phyloP scores from a whole-genome alignment of 345 rosid genomes.

The Tarenaya hassleriana region DNA sequence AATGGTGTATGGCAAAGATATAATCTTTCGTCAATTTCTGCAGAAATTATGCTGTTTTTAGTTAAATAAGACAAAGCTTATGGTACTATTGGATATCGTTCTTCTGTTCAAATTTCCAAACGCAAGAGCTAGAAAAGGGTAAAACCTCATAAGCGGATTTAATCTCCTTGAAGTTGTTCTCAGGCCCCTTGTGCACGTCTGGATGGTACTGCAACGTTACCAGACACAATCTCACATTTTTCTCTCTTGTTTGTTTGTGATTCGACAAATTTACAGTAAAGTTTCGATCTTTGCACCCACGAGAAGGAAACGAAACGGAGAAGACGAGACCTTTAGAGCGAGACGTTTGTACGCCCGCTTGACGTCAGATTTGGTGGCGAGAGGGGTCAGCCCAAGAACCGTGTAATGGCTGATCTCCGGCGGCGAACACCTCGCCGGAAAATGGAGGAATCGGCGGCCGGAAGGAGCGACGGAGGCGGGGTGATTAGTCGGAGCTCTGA shows the following conservation, averaged over 20 bases:
- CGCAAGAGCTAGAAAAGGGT: background rate
- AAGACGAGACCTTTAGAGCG: slow-evolving; percentile 24
- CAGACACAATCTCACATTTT: background rate
- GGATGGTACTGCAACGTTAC: slow-evolving; percentile 27
- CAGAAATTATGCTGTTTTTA: too few relatives aligned
- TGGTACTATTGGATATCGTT: too few relatives aligned
- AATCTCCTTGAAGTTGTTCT: slow-evolving; percentile 26
- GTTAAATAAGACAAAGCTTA: too few relatives aligned
- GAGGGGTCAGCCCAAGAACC: slow-evolving; percentile 29
- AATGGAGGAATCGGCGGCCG: slow-evolving; percentile 1
- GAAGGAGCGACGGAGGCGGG: slow-evolving; percentile 14
- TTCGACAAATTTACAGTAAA: background rate
- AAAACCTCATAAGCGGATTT: slow-evolving; percentile 34
- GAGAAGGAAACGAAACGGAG: background rate
- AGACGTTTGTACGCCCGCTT: slow-evolving; percentile 30
- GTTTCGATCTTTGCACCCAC: background rate
- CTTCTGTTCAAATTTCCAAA: too few relatives aligned
- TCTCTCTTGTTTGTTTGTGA: background rate
- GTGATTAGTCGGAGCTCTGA: slow-evolving; percentile 23
- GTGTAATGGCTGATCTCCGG: slow-evolving; percentile 21
- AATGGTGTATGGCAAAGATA: too few relatives aligned
- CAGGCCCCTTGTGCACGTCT: slow-evolving; percentile 30
- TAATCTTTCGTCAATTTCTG: too few relatives aligned
- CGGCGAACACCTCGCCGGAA: slow-evolving; percentile 16
- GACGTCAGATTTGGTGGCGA: slow-evolving; percentile 28